Conservation (phyloP, 75 land plant genomes). For the Gnetum montanum region DNA sequence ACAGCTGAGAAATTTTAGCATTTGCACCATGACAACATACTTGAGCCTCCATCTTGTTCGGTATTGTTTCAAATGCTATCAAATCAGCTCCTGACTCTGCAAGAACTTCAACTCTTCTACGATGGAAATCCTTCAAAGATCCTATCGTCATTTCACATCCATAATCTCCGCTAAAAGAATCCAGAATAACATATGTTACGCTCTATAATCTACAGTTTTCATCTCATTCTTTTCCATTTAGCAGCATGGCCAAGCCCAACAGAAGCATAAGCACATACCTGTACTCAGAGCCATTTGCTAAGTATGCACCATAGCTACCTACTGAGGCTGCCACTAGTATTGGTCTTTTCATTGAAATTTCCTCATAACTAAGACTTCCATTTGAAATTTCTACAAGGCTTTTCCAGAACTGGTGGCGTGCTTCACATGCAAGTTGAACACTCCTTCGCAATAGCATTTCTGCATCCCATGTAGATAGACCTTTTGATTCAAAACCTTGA, state of each 20-base stretch:
- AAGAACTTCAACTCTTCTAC: conserved; percentile 71
- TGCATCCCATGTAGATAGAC: conserved; percentile 52
- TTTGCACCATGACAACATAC: no score
- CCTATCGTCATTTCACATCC: conserved; percentile 56
- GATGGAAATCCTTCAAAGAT: conserved; percentile 77
- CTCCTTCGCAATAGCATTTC: conserved; percentile 62
- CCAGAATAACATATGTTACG: background rate
- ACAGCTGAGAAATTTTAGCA: no score
- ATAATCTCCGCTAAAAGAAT: conserved; percentile 63
- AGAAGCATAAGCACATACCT: conserved; percentile 30
- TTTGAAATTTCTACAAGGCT: conserved; percentile 18
- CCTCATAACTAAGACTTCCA: conserved; percentile 8
- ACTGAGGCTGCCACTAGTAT: conserved; percentile 87
- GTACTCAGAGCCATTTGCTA: conserved; percentile 99
- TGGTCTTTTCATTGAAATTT: conserved; percentile 22
- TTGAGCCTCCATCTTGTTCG: conserved; percentile 92
- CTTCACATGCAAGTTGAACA: conserved; percentile 82
- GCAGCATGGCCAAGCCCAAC: background rate
- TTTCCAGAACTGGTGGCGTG: conserved; percentile 60
- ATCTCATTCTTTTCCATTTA: no score
- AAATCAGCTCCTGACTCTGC: conserved; percentile 79
- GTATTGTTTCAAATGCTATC: conserved; percentile 92
- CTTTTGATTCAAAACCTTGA: conserved; percentile 78
- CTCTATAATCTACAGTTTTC: no score
- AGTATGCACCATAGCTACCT: conserved; percentile 98